Percentiles rank a stretch among this genome's conserved stretches.
These are phyloP conservation scores for Aspergillus cavernicola DNA, from an alignment of 495 filamentous ascomycete species.

Conservation along the genomic window DNA sequence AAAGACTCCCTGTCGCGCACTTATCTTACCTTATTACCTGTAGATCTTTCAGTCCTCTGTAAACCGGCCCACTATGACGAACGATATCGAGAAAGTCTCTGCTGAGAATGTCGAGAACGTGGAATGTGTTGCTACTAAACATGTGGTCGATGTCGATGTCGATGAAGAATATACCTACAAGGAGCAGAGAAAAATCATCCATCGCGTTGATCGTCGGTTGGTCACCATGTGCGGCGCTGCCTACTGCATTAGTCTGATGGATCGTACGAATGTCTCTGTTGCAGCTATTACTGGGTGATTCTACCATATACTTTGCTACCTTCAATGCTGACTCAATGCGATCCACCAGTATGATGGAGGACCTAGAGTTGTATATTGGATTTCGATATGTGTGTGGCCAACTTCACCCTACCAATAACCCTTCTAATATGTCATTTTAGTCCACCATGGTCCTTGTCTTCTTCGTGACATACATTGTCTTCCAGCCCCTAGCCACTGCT, in stretches of 20 bases:
- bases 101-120: constrained; percentile 7
- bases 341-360: constrained; percentile 1
- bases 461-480: constrained; percentile 61
- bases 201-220: constrained; percentile 58
- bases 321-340: not conserved
- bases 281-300: constrained; percentile 57
- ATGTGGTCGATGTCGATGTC: constrained; percentile 12
- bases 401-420: not conserved
- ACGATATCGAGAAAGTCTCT: constrained; percentile 10
- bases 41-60: too few species aligned
- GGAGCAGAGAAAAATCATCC: constrained; percentile 48
- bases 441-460: constrained; percentile 59
- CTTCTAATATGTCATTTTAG: constrained; percentile 23
- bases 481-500: constrained; percentile 57
- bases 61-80: not conserved
- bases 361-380: constrained; percentile 5
- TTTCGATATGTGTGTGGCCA: constrained; percentile 7
- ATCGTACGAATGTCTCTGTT: constrained; percentile 61
- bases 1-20: not conserved
- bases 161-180: constrained; percentile 35
- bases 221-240: constrained; percentile 60
- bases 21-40: too few species aligned
- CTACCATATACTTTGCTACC: not conserved
- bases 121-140: not conserved
- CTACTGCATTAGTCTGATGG: constrained; percentile 65